These are phyloP conservation scores for Sarocladium oryzae DNA, from an alignment of 2,329 filamentous ascomycete genomes.

Conservation along the genomic window DNA sequence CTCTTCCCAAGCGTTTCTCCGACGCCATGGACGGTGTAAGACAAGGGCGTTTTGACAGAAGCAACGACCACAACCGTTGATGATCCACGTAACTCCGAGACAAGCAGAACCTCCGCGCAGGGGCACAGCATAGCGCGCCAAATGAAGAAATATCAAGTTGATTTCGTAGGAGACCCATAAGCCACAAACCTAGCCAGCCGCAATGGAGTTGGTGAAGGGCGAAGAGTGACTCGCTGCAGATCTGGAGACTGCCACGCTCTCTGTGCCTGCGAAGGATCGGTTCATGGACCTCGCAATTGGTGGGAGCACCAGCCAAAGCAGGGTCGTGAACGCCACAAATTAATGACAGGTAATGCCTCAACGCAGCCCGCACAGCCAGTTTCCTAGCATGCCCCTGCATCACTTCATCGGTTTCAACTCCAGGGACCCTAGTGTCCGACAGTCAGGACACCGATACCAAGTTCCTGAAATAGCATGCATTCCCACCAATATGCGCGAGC, in stretches of 20 bases:
- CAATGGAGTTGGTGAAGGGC: not conserved
- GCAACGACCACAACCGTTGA: not conserved
- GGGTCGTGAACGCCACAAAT: not conserved
- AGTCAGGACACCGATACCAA: not conserved
- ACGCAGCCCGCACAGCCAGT: not conserved
- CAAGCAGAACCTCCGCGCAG: conserved; percentile 1
- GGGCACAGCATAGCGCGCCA: not conserved
- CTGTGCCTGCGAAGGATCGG: not conserved
- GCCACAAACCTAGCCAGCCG: not conserved
- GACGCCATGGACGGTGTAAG: conserved; percentile 1
- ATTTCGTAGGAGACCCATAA: not conserved
- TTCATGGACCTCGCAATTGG: not conserved
- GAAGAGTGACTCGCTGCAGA: conserved; percentile 4
- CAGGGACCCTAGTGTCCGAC: not conserved
- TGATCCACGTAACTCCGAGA: conserved; percentile 4
- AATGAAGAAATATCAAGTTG: not conserved
- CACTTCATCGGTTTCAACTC: conserved; percentile 1
- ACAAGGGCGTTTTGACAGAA: not conserved
- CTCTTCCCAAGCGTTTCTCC: conserved; percentile 7
- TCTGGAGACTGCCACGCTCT: not conserved
- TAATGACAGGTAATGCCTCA: not conserved
- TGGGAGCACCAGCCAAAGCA: not conserved
- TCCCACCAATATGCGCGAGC: not conserved
- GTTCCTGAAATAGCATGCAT: not conserved
- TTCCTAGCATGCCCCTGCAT: not conserved